These are phyloP conservation scores for Phialophora expanda DNA, from an alignment of 2,329 filamentous ascomycete genomes.

Conservation along the genomic window DNA sequence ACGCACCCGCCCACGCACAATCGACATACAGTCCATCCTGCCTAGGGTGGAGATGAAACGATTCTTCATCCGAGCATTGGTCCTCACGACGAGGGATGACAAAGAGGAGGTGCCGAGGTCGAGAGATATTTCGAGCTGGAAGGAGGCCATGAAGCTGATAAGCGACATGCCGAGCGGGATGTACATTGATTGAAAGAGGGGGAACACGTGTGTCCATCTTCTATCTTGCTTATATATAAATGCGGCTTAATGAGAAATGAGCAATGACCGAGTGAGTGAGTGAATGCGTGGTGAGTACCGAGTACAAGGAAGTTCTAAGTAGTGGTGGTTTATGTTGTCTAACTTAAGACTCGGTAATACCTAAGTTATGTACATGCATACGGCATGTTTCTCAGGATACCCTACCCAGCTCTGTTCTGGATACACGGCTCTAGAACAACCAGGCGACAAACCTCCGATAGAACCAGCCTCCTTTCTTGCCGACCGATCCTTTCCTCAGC, in stretches of 20 bases:
- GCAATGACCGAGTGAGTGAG: too few relatives aligned
- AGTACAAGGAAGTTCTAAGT: too few relatives aligned
- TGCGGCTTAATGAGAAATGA: not conserved
- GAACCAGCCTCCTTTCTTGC: constrained; percentile 54
- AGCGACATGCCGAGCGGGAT: not conserved
- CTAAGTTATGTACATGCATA: not conserved
- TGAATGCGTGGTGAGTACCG: too few relatives aligned
- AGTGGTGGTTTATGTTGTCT: too few relatives aligned
- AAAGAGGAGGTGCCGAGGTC: not conserved
- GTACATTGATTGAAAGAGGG: not conserved
- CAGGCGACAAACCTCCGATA: constrained; percentile 65
- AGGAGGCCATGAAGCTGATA: not conserved
- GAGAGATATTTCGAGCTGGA: not conserved
- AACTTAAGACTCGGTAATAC: not conserved
- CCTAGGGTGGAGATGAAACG: not conserved
- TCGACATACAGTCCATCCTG: not conserved
- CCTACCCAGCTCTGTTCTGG: not conserved
- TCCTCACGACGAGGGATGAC: not conserved
- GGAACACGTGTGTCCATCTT: not conserved
- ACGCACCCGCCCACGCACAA: not conserved
- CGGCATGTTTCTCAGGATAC: not conserved
- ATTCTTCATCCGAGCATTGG: not conserved
- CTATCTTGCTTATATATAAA: not conserved
- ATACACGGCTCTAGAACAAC: constrained; percentile 59
- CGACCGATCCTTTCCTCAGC: constrained; percentile 37